Percentiles rank a stretch among this genome's conserved stretches.
phyloP scores from a whole-genome alignment of 2,329 filamentous ascomycete genomes.

The Botrytis pseudocinerea region DNA sequence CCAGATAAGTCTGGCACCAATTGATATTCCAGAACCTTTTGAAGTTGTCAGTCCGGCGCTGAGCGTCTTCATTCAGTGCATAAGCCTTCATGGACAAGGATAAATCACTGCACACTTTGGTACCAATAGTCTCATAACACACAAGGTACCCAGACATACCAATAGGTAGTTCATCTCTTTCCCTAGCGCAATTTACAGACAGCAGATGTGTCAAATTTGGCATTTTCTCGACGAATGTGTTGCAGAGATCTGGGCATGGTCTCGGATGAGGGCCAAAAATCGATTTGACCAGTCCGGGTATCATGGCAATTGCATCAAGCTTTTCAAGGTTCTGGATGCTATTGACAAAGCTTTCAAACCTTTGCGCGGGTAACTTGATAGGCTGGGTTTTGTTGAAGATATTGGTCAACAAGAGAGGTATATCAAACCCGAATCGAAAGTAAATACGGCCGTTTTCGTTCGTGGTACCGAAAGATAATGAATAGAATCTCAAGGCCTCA shows the following conservation, averaged over 20 bases:
- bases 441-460: not conserved
- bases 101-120: not conserved
- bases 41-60: not conserved
- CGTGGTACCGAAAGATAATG: constrained; percentile 5
- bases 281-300: constrained; percentile 5
- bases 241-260: constrained; percentile 4
- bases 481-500: constrained; percentile 1
- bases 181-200: constrained; percentile 1
- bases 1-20: constrained; percentile 5
- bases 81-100: constrained; percentile 4
- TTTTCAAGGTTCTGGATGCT: not conserved
- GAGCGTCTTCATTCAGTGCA: constrained; percentile 1
- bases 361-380: not conserved
- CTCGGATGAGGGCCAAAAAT: constrained; percentile 9
- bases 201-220: not conserved
- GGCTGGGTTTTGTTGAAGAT: not conserved
- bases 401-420: constrained; percentile 6
- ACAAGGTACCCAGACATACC: constrained; percentile 12
- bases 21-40: not conserved
- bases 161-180: not conserved
- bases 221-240: not conserved
- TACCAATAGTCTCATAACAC: not conserved
- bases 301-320: constrained; percentile 9
- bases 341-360: not conserved
- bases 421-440: constrained; percentile 9